A percentile compares a stretch with the other conserved stretches of the same genome.
phyloP scores from a whole-genome alignment of 768 basidiomycete genomes.

The Exsudoporus frostii region DNA sequence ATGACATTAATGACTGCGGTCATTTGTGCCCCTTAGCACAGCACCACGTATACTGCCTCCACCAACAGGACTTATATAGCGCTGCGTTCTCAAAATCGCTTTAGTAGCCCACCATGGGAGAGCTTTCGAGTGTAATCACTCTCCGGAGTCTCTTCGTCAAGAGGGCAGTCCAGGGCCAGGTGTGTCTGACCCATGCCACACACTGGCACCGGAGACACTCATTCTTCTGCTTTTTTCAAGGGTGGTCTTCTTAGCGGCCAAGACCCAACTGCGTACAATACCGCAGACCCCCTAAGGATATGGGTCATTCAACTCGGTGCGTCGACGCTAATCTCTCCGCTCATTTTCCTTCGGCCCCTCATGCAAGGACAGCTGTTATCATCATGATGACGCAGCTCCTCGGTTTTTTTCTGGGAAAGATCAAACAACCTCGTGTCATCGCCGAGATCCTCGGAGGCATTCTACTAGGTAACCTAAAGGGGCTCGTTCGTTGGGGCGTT shows the following conservation, averaged over 20 bases:
- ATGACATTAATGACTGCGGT: neutral
- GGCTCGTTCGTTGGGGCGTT: slow-evolving; percentile 52
- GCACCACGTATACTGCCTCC: neutral
- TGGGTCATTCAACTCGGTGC: slow-evolving; percentile 76
- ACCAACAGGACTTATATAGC: neutral
- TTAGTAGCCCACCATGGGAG: slow-evolving; percentile 31
- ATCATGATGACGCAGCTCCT: slow-evolving; percentile 85
- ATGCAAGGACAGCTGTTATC: slow-evolving; percentile 47
- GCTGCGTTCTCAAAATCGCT: no score
- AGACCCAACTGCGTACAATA: slow-evolving; percentile 63
- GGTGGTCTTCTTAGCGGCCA: slow-evolving; percentile 76
- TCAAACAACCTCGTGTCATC: slow-evolving; percentile 90
- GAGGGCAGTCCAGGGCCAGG: slow-evolving; percentile 29
- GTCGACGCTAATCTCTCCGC: slow-evolving; percentile 17
- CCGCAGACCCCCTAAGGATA: slow-evolving; percentile 64
- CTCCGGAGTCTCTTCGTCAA: slow-evolving; percentile 13
- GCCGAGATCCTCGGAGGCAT: slow-evolving; percentile 92
- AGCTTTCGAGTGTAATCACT: slow-evolving; percentile 46
- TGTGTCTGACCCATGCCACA: slow-evolving; percentile 4
- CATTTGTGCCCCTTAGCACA: neutral
- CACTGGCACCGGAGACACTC: neutral
- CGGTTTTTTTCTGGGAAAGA: slow-evolving; percentile 55
- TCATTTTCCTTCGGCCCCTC: neutral
- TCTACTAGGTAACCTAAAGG: slow-evolving; percentile 55
- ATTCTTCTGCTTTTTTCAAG: slow-evolving; percentile 33